Evolutionary conservation across 2,329 filamentous ascomycete genomes (phyloP), one percentile per base, ranked within the genome.

Genomic region (Colletotrichum camelliae): DNA sequence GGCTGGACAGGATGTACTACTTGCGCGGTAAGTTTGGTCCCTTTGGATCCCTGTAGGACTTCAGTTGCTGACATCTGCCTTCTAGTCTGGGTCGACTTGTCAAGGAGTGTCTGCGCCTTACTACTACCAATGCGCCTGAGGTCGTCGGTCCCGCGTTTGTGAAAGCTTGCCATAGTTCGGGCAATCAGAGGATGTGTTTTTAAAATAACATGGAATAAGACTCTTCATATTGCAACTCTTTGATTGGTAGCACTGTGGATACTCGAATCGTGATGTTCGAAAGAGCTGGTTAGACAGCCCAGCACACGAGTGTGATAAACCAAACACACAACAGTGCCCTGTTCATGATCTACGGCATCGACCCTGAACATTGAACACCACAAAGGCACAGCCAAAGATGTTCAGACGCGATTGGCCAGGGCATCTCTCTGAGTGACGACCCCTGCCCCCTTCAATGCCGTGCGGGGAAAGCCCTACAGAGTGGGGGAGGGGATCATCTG

Each of bases 1-100:
- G 85, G 84, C 1, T 87, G 84, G 65, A 85, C 83, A 0, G 86
- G 86, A 1, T 87, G 86, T 81, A 86, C 85, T 2, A 80, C 76
- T 12, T 87, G 86, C 62, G 84, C 80, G 48, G 83, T 84, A 78
- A 82, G 83, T 61, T 13, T 12, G 29, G 43, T 37, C 15, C 31
- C n/a, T n/a, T 5, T 15, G 15, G 12, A 18, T 2, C 84, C 82
- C 69, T 86, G 84, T 35, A 57, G 60, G 2, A 65, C 55, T 6
- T 31, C 24, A 13, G 31, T 5, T 35, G 24, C 61, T 64, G 10
- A 64, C 9, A 16, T 7, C 9, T 64, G 13, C 16, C 4, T 64
- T 10, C 27, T 43, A 64, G 61, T 64, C 61, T 18, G 61, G 61
- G 3, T 64, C 61, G 12, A 64, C 35, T 21, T 64, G 61, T 1